Conservation (phyloP, 2,329 filamentous ascomycete genomes). For the Helicocarpus griseus region DNA sequence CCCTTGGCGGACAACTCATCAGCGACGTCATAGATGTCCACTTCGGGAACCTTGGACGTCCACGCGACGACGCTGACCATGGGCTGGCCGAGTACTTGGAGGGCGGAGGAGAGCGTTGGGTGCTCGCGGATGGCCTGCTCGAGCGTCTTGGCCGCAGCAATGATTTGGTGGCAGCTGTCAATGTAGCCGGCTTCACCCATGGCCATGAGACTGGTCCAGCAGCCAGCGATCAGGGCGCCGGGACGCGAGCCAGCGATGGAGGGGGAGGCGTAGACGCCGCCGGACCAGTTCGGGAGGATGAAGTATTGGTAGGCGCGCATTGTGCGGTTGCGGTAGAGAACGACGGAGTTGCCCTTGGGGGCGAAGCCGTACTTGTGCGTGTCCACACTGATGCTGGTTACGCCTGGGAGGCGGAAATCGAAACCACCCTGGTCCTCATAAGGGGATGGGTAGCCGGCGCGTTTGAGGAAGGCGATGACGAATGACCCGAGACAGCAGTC, state of each 20-base stretch:
- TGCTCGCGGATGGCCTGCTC: slow-evolving; percentile 62
- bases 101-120: slow-evolving; percentile 58
- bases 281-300: slow-evolving; percentile 86
- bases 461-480: slow-evolving; percentile 81
- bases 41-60: slow-evolving; percentile 54
- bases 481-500: slow-evolving; percentile 98
- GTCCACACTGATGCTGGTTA: slow-evolving; percentile 91
- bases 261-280: slow-evolving; percentile 90
- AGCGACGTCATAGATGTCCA: slow-evolving; percentile 90
- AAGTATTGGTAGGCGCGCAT: slow-evolving; percentile 92
- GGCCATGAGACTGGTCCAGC: slow-evolving; percentile 86
- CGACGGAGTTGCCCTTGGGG: slow-evolving; percentile 90
- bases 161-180: slow-evolving; percentile 75
- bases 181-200: slow-evolving; percentile 84
- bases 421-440: slow-evolving; percentile 65
- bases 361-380: slow-evolving; percentile 99
- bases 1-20: slow-evolving; percentile 76
- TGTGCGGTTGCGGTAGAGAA: slow-evolving; percentile 73
- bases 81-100: slow-evolving; percentile 73
- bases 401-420: slow-evolving; percentile 87
- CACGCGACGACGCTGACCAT: slow-evolving; percentile 89
- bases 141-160: slow-evolving; percentile 77
- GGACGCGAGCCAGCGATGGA: slow-evolving; percentile 85
- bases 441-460: slow-evolving; percentile 65
- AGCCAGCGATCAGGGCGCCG: slow-evolving; percentile 87